A percentile compares a stretch with the other conserved stretches of the same genome.
Conservation (phyloP, 805 yeast genomes). For the Candida tibetensis region DNA sequence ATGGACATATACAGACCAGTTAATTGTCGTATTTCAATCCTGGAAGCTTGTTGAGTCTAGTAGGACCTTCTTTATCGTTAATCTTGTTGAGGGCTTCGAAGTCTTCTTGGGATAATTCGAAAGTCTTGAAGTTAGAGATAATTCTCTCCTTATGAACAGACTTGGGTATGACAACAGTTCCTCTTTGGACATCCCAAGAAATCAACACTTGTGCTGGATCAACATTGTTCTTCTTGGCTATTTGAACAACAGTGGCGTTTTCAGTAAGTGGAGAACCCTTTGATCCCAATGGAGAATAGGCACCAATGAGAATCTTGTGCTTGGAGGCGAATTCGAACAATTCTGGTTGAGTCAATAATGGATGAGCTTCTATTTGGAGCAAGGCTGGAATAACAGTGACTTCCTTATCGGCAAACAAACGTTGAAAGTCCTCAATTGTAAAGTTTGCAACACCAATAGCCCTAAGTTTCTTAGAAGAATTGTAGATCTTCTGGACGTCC, state of each 20-base stretch:
- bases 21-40: conserved; percentile 19
- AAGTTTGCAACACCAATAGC: conserved; percentile 81
- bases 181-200: conserved; percentile 60
- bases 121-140: conserved; percentile 35
- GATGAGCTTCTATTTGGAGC: conserved; percentile 77
- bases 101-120: conserved; percentile 34
- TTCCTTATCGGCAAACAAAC: conserved; percentile 47
- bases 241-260: conserved; percentile 39
- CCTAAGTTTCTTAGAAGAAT: conserved; percentile 48
- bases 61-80: conserved; percentile 29
- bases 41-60: conserved; percentile 26
- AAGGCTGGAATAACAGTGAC: conserved; percentile 60
- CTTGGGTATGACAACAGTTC: conserved; percentile 46
- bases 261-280: conserved; percentile 50
- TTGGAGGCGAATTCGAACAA: conserved; percentile 50
- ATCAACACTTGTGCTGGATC: conserved; percentile 51
- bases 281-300: conserved; percentile 77
- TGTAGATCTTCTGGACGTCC: conserved; percentile 55
- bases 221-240: conserved; percentile 44
- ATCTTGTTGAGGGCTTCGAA: conserved; percentile 32
- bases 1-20: no score
- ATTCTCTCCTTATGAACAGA: conserved; percentile 35
- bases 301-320: conserved; percentile 59
- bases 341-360: conserved; percentile 63
- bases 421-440: conserved; percentile 50